phyloP scores from a whole-genome alignment of 2,329 filamentous ascomycete species.

The Sclerotinia trifoliorum region DNA sequence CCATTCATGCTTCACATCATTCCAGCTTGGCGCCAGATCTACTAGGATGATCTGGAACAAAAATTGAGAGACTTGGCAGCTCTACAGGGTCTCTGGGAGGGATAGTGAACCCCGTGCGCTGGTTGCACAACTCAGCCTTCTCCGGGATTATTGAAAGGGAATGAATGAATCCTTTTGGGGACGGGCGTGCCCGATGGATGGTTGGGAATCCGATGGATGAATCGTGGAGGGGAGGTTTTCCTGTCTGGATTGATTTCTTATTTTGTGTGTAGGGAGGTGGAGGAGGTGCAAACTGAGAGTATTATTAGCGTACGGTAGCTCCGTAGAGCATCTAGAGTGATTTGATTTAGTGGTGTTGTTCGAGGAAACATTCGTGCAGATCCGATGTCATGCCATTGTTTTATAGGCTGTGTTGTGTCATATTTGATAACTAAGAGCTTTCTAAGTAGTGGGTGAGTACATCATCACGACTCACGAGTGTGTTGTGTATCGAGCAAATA shows the following conservation, averaged over 20 bases:
- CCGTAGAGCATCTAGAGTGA: not conserved
- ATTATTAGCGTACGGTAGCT: not conserved
- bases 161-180: not conserved
- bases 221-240: no score
- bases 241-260: not conserved
- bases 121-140: conserved; percentile 1
- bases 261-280: not conserved
- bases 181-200: not conserved
- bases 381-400: not conserved
- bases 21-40: no score
- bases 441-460: not conserved
- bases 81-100: not conserved
- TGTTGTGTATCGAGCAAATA: no score
- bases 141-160: not conserved
- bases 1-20: no score
- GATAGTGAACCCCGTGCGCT: not conserved
- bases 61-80: no score
- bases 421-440: not conserved
- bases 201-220: not conserved
- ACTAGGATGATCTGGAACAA: no score
- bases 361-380: not conserved
- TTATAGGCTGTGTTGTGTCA: not conserved
- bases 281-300: not conserved
- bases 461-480: not conserved
- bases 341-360: not conserved